A percentile compares a stretch with the other conserved stretches of the same genome.
Evolutionary conservation across 2,329 filamentous ascomycete genomes (phyloP).

Genomic region (Phaeosphaeriaceae sp.): DNA sequence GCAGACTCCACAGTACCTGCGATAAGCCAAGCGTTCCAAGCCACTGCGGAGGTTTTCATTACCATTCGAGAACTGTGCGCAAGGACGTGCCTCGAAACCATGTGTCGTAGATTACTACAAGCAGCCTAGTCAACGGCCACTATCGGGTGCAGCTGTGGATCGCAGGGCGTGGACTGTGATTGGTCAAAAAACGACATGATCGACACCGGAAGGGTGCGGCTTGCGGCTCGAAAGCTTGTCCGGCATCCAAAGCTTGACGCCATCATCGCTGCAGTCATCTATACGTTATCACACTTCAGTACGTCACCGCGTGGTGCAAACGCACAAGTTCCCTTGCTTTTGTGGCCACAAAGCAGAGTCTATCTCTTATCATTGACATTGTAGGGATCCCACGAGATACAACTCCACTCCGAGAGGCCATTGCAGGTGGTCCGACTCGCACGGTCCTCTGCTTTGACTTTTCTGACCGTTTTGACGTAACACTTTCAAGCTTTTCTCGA

Average conservation of each 20-base stretch:
- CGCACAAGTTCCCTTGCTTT: not conserved
- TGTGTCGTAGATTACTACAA: slow-evolving; percentile 23
- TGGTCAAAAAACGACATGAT: not conserved
- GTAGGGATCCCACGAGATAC: slow-evolving; percentile 9
- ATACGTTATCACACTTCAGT: not conserved
- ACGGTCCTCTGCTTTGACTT: slow-evolving; percentile 22
- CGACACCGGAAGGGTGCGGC: not conserved
- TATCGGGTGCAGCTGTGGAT: slow-evolving; percentile 13
- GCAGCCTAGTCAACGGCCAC: slow-evolving; percentile 14
- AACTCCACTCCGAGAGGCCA: slow-evolving; percentile 2
- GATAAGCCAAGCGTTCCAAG: slow-evolving; percentile 3
- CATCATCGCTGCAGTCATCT: not conserved
- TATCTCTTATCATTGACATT: slow-evolving; percentile 1
- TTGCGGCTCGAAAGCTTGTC: slow-evolving; percentile 27
- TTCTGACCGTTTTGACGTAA: slow-evolving; percentile 22
- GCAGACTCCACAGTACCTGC: not conserved
- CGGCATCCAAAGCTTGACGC: slow-evolving; percentile 9
- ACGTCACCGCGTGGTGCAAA: slow-evolving; percentile 9
- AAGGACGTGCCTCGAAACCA: not conserved
- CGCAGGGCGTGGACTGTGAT: not conserved
- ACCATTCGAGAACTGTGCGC: not conserved
- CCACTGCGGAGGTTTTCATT: not conserved
- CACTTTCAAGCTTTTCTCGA: slow-evolving; percentile 37
- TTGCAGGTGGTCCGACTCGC: slow-evolving; percentile 10
- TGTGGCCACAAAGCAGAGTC: not conserved